Evolutionary conservation across 2,329 filamentous ascomycete species (phyloP), one percentile per base, ranked within the genome.

Genomic region (Purpureocillium takamizusanense): DNA sequence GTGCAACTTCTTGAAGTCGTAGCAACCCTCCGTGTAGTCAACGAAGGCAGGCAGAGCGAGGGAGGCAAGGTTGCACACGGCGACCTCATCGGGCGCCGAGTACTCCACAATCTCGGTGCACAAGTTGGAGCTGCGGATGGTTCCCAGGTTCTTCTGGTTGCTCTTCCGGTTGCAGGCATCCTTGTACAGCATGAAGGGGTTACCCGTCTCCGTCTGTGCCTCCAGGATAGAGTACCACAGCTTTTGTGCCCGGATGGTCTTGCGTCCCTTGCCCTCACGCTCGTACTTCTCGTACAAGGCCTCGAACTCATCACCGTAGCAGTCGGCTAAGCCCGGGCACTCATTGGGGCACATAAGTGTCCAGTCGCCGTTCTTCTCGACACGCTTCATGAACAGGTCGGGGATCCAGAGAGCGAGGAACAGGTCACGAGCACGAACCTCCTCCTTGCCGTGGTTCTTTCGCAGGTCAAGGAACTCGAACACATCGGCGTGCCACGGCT

Each of bases 171-270:
- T 98, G 79, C 85, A 90, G 56, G 82, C 77, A 67, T 98, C 92
- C 76, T 98, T 98, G 81, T 98, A 98, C 43, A 97, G 81, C 87
- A 98, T 98, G 70, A 95, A 98, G 35, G 92, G 92, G 67, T 94
- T 97, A 52, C 92, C 92, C 33, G 92, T 98, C 78, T 98, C 92
- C 27, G 90, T 97, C 71, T 98, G 92, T 36, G 92, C 86, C 69
- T 98, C 92, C 35, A 98, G 78, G 49, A 98, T 95, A 50, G 90
- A 88, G 61, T 97, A 97, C 92, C 92, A 98, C 42, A 98, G 82
- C 76, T 98, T 98, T 74, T 98, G 92, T 17, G 92, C 92, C 66
- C 94, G 92, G 57, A 98, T 72, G 15, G 86, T 95, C 70, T 84
- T 83, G 49, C 89, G 87, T 47, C 92, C 90, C 54, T 84, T 81